Evolutionary conservation across 192 early-diverging fungal species (phyloP).

Genomic region (Chytriomyces sp.): DNA sequence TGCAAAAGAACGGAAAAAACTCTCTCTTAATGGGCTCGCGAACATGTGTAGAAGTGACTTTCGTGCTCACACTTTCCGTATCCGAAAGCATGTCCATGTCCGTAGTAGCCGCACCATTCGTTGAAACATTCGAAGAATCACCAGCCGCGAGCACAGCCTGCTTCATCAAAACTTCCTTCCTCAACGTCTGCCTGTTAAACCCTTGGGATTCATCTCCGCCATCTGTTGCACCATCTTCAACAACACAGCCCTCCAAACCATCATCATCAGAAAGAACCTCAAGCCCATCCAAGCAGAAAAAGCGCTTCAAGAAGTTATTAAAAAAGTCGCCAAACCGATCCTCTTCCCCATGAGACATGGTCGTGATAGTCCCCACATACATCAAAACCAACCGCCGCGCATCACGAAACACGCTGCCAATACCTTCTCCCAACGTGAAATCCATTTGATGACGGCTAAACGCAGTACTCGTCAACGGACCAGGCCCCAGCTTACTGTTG

Average conservation of each 20-base stretch:
- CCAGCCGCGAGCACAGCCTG: conserved; percentile 6
- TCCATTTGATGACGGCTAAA: conserved; percentile 76
- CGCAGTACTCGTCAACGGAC: conserved; percentile 10
- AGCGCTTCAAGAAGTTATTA: conserved; percentile 71
- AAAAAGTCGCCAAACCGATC: conserved; percentile 80
- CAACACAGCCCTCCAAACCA: conserved; percentile 33
- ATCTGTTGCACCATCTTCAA: conserved; percentile 2
- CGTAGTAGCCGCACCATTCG: not conserved
- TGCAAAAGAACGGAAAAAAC: conserved; percentile 81
- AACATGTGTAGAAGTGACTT: conserved; percentile 12
- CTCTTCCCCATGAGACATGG: conserved; percentile 64
- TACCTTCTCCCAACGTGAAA: conserved; percentile 72
- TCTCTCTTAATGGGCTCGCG: conserved; percentile 29
- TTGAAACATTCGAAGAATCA: not conserved
- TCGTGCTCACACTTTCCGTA: conserved; percentile 17
- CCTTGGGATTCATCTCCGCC: conserved; percentile 5
- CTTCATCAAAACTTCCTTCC: conserved; percentile 32
- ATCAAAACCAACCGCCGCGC: conserved; percentile 75
- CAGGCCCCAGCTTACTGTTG: not conserved
- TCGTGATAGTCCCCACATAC: conserved; percentile 70
- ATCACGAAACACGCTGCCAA: conserved; percentile 72
- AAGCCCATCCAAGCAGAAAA: conserved; percentile 59
- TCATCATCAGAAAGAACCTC: conserved; percentile 63
- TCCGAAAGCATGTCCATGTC: conserved; percentile 45
- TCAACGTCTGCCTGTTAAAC: not conserved